Evolutionary conservation across 2,329 filamentous ascomycete species (phyloP).

Genomic region (Talaromyces sp.): DNA sequence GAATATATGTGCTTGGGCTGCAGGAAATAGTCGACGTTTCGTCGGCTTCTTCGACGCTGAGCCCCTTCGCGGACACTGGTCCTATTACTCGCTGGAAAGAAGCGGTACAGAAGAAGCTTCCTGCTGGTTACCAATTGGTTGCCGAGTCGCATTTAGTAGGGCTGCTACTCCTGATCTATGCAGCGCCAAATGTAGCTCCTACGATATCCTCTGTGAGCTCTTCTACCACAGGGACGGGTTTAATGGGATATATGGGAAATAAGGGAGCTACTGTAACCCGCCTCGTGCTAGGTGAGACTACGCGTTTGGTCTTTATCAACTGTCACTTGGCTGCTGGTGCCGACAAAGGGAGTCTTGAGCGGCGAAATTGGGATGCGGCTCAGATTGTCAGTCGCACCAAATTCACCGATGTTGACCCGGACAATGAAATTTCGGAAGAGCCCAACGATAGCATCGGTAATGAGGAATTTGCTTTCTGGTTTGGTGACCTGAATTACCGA

Average conservation of each 20-base stretch:
- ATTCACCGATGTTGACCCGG: conserved; percentile 68
- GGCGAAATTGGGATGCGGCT: conserved; percentile 81
- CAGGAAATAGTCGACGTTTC: conserved; percentile 90
- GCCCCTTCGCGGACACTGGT: conserved; percentile 66
- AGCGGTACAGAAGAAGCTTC: conserved; percentile 67
- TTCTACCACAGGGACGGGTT: conserved; percentile 75
- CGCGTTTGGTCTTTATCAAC: conserved; percentile 83
- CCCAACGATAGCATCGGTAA: conserved; percentile 64
- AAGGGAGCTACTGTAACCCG: conserved; percentile 84
- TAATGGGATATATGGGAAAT: conserved; percentile 92
- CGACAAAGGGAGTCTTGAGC: conserved; percentile 69
- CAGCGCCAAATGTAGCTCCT: conserved; percentile 66
- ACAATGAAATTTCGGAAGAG: conserved; percentile 55
- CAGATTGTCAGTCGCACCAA: conserved; percentile 71
- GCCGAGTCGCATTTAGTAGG: conserved; percentile 82
- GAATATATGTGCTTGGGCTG: conserved; percentile 81
- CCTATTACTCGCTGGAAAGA: conserved; percentile 74
- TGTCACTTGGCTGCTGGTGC: conserved; percentile 84
- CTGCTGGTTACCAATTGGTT: conserved; percentile 68
- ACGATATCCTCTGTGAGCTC: conserved; percentile 78
- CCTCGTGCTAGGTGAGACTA: conserved; percentile 82
- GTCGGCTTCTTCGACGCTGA: conserved; percentile 69
- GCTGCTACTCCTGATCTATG: conserved; percentile 76
- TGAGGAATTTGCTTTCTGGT: conserved; percentile 93
- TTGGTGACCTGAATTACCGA: conserved; percentile 92